These are phyloP conservation scores for Carallia pectinifolia DNA, from an alignment of 345 rosid genomes.

Conservation along the genomic window DNA sequence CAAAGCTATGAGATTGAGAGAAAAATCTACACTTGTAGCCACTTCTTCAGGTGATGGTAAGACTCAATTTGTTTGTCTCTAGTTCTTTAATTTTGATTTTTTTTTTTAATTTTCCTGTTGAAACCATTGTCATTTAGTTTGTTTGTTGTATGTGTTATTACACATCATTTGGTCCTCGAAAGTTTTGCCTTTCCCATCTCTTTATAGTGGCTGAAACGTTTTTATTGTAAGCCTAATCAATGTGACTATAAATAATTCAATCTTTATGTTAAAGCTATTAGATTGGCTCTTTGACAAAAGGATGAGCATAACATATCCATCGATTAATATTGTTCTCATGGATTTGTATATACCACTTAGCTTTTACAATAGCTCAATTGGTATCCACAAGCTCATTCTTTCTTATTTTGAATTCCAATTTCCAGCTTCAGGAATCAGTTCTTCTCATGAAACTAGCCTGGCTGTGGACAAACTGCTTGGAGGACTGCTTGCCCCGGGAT, in stretches of 20 bases:
- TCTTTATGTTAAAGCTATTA: too few relatives aligned
- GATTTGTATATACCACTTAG: too few relatives aligned
- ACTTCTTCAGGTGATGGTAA: background rate
- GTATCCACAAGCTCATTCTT: too few relatives aligned
- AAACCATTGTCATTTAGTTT: background rate
- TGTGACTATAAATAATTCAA: too few relatives aligned
- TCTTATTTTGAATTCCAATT: background rate
- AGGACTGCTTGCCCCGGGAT: slow-evolving; percentile 10
- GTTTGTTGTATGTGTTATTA: too few relatives aligned
- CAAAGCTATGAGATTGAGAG: background rate
- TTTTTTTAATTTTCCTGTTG: background rate
- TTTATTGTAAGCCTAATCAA: too few relatives aligned
- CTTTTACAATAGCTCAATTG: too few relatives aligned
- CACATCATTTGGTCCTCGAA: too few relatives aligned
- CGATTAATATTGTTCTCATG: too few relatives aligned
- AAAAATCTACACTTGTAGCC: background rate
- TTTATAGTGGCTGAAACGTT: too few relatives aligned
- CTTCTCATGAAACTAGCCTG: background rate
- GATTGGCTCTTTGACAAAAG: too few relatives aligned
- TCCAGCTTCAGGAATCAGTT: slow-evolving; percentile 2
- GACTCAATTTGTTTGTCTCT: background rate
- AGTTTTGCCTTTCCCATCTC: background rate
- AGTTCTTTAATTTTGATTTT: background rate
- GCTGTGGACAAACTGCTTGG: background rate
- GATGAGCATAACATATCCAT: too few relatives aligned